Conservation (phyloP, 148 eudicot species). For the Fagopyrum esculentum region DNA sequence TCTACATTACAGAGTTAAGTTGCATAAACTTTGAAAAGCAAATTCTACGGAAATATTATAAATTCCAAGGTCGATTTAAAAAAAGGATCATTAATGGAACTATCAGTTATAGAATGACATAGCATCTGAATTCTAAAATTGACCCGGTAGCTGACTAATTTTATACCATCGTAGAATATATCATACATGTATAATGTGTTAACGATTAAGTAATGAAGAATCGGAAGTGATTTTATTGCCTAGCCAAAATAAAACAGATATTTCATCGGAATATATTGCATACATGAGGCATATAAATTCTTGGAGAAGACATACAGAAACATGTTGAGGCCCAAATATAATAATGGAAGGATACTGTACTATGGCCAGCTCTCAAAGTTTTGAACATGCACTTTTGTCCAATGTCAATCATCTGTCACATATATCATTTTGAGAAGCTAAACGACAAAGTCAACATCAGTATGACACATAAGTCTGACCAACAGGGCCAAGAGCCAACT, state of each 20-base stretch:
- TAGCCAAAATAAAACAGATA: not conserved
- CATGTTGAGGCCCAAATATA: not conserved
- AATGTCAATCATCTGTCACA: constrained; percentile 76
- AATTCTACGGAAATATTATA: not conserved
- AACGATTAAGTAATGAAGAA: not conserved
- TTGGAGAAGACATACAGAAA: not conserved
- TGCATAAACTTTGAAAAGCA: not conserved
- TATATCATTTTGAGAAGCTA: not conserved
- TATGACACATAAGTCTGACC: not conserved
- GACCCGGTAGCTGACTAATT: too few species aligned
- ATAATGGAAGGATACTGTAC: constrained; percentile 68
- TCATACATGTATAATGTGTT: not conserved
- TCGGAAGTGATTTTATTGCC: not conserved
- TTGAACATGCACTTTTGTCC: constrained; percentile 71
- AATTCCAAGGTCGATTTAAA: constrained; percentile 19
- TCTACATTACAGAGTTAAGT: constrained; percentile 34
- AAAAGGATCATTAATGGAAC: too few species aligned
- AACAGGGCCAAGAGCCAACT: not conserved
- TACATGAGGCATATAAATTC: not conserved
- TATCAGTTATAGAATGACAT: not conserved
- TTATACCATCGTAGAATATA: too few species aligned
- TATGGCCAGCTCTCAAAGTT: constrained; percentile 85
- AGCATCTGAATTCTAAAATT: not conserved
- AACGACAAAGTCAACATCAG: not conserved
- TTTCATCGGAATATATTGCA: not conserved